Evolutionary conservation across 164 flowering plant genomes (phyloP), one percentile per base, ranked within the genome.

Genomic region (Umbellularia californica): DNA sequence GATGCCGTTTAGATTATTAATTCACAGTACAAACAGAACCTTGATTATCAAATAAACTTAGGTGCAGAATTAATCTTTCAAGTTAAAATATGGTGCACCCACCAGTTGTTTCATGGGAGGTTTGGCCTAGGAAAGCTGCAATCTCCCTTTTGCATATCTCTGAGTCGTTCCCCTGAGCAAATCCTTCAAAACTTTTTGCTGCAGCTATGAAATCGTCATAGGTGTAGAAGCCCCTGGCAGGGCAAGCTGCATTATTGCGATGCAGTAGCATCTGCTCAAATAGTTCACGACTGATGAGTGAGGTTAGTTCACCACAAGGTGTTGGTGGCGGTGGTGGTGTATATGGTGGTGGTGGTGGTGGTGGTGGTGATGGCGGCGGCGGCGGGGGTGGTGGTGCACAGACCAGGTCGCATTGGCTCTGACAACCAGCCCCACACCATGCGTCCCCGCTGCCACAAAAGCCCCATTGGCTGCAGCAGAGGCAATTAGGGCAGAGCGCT

Each of bases 91-190:
- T 58, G 63, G 22, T 12, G n/a, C 63, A 52, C 9, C 4, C 19
- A 73, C 90, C 84, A n/a, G 83, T 76, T 65, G 91, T 88, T 58
- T 85, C 87, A 27, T 88, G 87, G 5, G 86, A 80, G 41, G 84
- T 76, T 41, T 88, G 88, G n/a, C 81, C 91, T 4, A 88, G 79
- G 77, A 87, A 88, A 65, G 90, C 92, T 0, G 88, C 88, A 17
- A 88, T 75, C 81, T 88, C 90, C 65, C 79, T 78, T 23, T 75
- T 83, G 13, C 83, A 84, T 0, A 65, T 74, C 47, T 33, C 55
- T 27, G 70, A 58, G 65, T 79, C 83, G 22, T 85, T 86, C 0
- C 80, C 81, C 2, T 79, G 69, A 0, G 74, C 91, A 47, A 87
- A 88, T 3, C 73, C 83, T 6, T 13, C 11, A 68, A 78, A 84